Base-by-base conservation (phyloP, 257 asterid species). In the Nicotiana otophora region DNA sequence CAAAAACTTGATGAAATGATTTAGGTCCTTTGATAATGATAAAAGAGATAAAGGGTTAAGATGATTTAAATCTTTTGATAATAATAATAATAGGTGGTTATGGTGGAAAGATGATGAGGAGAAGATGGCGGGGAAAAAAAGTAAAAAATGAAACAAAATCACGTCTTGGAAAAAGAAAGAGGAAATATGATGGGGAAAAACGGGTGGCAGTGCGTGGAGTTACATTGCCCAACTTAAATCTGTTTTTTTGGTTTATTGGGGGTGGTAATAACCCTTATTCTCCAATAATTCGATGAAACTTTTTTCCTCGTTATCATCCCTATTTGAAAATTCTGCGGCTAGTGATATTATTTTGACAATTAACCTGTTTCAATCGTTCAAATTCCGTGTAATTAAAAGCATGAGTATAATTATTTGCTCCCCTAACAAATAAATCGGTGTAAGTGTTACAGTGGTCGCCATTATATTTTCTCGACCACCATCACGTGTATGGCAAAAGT, bases 1-100 rank as follows among this genome's bases (percentile, higher is more conserved):
- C 46, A 16, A 75, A 75, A 51, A 28, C 46, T 28, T 75, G 64
- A 75, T 75, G 26, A 75, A 51, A 75, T 75, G 63, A 75, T 75
- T 23, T 75, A 28, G 63, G 64, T 16, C 26, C 46, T 75, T 51
- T 28, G 63, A 46, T 75, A 51, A 46, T 72, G 61, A 23, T 72
- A 23, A 72, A 72, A 46, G 39, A 46, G 74, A 31, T 15, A 33
- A 48, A 4, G 61, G 64, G 57, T 1, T n/a, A 42, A 42, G 78
- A 46, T 72, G 78, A 46, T 39, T 69, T 5, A 39, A 69, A 10
- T 69, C 58, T 20, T 39, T 4, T 70, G 34, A 20, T 70, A 70
- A 70, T 70, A 5, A 20, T 70, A 70, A 70, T 70, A 5, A 42
- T 3, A 55, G 78, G 58, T 70, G 58, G 58, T 69, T 70, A 70